phyloP scores from a whole-genome alignment of 169 alveolate species.

The Plasmodium inui region DNA sequence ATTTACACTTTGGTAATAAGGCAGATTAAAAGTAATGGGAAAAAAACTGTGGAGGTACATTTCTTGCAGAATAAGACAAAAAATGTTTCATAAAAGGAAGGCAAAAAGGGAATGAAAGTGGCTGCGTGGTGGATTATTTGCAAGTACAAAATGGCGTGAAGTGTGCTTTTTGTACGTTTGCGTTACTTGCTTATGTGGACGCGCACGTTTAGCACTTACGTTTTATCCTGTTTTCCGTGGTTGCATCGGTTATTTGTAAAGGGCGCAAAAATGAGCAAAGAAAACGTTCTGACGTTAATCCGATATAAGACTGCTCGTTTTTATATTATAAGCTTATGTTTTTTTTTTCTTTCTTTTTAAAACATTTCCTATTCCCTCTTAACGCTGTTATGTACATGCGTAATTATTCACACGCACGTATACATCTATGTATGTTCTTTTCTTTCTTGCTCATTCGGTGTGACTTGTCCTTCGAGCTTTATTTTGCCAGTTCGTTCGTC shows the following conservation, averaged over 20 bases:
- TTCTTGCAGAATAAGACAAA: slow-evolving; percentile 13
- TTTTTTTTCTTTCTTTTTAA: neutral
- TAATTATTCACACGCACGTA: neutral
- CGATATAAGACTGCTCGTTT: neutral
- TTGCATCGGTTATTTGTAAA: neutral
- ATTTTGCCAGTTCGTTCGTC: neutral
- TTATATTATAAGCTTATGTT: neutral
- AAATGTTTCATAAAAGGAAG: slow-evolving; percentile 1
- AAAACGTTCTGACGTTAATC: neutral
- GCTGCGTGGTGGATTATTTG: neutral
- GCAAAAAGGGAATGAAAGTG: neutral
- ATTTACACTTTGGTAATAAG: neutral
- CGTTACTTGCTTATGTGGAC: neutral
- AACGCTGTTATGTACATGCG: neutral
- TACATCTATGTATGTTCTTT: neutral
- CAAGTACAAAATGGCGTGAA: neutral
- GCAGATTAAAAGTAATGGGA: neutral
- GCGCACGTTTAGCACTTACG: neutral
- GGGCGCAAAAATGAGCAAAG: neutral
- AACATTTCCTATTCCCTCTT: neutral
- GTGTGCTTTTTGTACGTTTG: neutral
- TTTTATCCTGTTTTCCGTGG: neutral
- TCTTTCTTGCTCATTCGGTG: neutral
- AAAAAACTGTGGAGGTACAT: slow-evolving; percentile 9
- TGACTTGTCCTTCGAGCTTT: neutral